These are phyloP conservation scores for Karstenula rhodostoma DNA, from an alignment of 2,329 filamentous ascomycete species.

Conservation along the genomic window DNA sequence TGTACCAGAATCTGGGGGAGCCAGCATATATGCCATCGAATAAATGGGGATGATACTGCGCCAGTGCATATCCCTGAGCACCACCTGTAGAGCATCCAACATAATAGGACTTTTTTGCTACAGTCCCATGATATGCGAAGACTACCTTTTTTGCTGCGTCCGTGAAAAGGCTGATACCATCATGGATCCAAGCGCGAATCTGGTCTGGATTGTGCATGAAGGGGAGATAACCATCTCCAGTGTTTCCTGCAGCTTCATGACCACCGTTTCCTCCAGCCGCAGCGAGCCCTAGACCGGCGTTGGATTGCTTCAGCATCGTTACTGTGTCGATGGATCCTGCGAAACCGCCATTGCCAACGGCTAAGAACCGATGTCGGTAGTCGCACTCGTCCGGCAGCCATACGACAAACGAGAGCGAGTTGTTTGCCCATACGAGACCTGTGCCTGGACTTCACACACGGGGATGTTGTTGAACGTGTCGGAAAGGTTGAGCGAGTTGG, in stretches of 20 bases:
- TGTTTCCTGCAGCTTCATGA: constrained; percentile 18
- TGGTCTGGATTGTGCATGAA: constrained; percentile 19
- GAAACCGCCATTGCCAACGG: constrained; percentile 19
- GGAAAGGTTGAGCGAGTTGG: neutral
- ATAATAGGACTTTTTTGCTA: constrained; percentile 21
- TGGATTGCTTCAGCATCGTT: constrained; percentile 16
- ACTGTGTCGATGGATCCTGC: constrained; percentile 20
- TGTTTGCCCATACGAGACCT: neutral
- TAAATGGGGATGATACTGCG: constrained; percentile 30
- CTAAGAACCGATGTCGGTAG: constrained; percentile 5
- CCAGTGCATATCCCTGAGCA: constrained; percentile 30
- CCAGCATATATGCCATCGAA: constrained; percentile 30
- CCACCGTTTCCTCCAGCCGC: constrained; percentile 19
- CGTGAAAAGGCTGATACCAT: constrained; percentile 21
- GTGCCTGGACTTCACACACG: neutral
- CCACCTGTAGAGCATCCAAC: constrained; percentile 37
- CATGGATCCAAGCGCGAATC: constrained; percentile 21
- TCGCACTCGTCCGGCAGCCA: neutral
- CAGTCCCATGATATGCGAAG: constrained; percentile 25
- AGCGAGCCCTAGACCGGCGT: constrained; percentile 14
- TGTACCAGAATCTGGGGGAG: constrained; percentile 1
- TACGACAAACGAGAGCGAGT: neutral
- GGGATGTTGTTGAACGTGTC: neutral
- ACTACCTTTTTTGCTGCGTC: constrained; percentile 13
- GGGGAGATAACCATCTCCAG: constrained; percentile 18